Evolutionary conservation across 495 filamentous ascomycete genomes (phyloP).

Genomic region (Penicillium mononematosum): DNA sequence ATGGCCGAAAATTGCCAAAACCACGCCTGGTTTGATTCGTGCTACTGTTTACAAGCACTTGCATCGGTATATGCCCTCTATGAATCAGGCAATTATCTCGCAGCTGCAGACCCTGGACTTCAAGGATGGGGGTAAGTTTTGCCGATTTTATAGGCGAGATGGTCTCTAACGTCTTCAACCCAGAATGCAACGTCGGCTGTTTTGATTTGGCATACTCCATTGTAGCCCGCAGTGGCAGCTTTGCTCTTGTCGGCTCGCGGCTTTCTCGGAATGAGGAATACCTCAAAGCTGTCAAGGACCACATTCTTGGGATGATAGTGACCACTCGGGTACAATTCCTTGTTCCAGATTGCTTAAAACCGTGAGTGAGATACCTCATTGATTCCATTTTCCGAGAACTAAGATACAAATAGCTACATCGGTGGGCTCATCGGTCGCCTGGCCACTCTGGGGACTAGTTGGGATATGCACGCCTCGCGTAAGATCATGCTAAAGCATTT

Average conservation of each 20-base stretch:
- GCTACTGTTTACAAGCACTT: constrained; percentile 22
- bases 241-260: constrained; percentile 23
- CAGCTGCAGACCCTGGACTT: constrained; percentile 17
- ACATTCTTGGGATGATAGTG: constrained; percentile 30
- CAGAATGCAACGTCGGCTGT: constrained; percentile 22
- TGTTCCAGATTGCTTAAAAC: constrained; percentile 23
- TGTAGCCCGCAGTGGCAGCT: constrained; percentile 28
- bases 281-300: constrained; percentile 26
- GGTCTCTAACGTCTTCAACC: neutral
- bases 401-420: constrained; percentile 16
- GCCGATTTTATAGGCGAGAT: neutral
- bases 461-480: constrained; percentile 30
- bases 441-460: constrained; percentile 19
- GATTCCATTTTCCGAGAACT: neutral
- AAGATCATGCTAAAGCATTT: constrained; percentile 26
- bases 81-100: constrained; percentile 22
- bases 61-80: constrained; percentile 25
- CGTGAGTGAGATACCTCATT: constrained; percentile 1
- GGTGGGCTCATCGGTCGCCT: constrained; percentile 23
- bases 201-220: constrained; percentile 31
- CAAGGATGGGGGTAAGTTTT: constrained; percentile 13
- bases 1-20: constrained; percentile 30
- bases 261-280: constrained; percentile 27
- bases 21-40: constrained; percentile 27
- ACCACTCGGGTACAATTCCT: constrained; percentile 28